Evolutionary conservation across 2,329 filamentous ascomycete species (phyloP), one percentile per base, ranked within the genome.

Genomic region (Aphanoascus verrucosus): DNA sequence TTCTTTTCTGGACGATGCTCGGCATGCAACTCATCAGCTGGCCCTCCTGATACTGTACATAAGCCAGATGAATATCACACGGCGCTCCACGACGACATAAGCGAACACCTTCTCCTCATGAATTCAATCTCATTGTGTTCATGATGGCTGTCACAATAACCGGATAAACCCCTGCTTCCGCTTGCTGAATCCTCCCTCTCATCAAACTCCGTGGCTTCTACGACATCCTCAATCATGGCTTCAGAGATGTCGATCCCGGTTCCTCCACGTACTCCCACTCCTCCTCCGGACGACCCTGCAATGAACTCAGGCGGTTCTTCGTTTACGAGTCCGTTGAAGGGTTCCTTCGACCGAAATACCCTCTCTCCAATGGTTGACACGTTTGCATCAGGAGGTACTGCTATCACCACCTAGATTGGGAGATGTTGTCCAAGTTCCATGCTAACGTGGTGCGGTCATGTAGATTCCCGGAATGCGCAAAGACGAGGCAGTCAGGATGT

Each of bases 261-360:
- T 41, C 81, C 80, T 56, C 81, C 82, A 53, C 75, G 79, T 60
- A 83, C 82, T 32, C 81, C 81, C 11, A 83, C 82, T 61, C 82
- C 82, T 59, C 81, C 81, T 58, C 74, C 77, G 62, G 72, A 76
- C 59, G 62, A 66, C 57, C 53, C 59, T 20, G 59, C 57, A 38
- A 56, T 59, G 38, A 57, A 58, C 43, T 55, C 64, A 57, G 60
- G 58, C 17, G 54, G 55, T 52, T 55, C 56, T 55, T 56, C 55
- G 58, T 61, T 61, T 49, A 61, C 61, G 38, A 51, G 53, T 20
- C 53, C 65, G 58, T 60, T 69, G 12, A 63, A 60, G 17, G 56
- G 64, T 34, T 56, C 62, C n/a, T 70, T 69, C 56, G 71, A 77
- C 62, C 67, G 69, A 14, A 70, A 73, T 56, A 60, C 72, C 11